Evolutionary conservation across 768 basidiomycete genomes (phyloP), one percentile per base, ranked within the genome.

Genomic region (Podaxis rugospora): DNA sequence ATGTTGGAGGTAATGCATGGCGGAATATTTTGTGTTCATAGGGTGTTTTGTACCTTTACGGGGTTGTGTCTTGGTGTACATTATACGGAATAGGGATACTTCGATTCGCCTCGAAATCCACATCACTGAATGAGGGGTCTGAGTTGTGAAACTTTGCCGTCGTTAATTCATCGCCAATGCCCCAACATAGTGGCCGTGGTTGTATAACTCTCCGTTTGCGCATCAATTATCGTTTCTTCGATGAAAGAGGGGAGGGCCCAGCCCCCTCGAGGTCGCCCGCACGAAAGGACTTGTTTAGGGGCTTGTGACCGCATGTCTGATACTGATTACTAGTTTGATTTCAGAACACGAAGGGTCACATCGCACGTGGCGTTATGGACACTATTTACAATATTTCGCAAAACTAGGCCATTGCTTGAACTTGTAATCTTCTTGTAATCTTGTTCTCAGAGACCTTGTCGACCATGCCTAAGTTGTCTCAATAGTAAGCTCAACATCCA

Each of bases 1-100:
- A 93, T 59, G 82, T 92, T 18, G 94, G 93, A 5, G 89, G 90
- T 14, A 65, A 72, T 21, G 68, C 68, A 7, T 92, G 90, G 90
- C 85, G 83, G 74, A 88, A 77, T 68, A 72, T 80, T 10, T 68
- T 83, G 61, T 73, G 72, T 28, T 59, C 63, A 35, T 66, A 59
- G 54, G 18, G 5, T 10, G 32, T 37, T 11, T 10, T 25, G 23
- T 56, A 32, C 28, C 5, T 4, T 39, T 40, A 9, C 28, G 32
- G 7, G 32, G 7, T 32, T 32, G 2, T 32, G 32, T 32, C 32
- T 32, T 32, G 32, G 46, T 55, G 16, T 36, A 23, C 23, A 27
- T 3, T 49, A 3, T 3, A 47, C 21, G 46, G 46, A 10, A 11
- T 25, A 23, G 21, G 25, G 6, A 49, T 23, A 49, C 23, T 23